Evolutionary conservation across 495 filamentous ascomycete genomes (phyloP).

Genomic region (Poronia punctata): DNA sequence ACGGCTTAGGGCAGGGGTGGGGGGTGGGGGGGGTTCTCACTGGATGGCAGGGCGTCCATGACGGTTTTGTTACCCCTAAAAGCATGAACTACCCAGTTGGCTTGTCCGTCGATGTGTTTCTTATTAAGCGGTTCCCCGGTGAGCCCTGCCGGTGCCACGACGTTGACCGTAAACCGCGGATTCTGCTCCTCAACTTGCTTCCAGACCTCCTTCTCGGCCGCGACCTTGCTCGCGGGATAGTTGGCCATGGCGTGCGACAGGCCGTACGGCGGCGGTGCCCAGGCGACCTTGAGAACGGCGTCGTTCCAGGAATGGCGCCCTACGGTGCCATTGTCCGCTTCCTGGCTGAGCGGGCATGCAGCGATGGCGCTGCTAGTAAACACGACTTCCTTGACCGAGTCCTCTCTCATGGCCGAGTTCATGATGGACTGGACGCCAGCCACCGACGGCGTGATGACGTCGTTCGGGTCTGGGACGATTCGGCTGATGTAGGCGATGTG

Average conservation of each 20-base stretch:
- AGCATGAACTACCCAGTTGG: conserved; percentile 18
- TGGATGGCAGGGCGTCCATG: conserved; percentile 16
- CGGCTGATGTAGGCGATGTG: conserved; percentile 42
- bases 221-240: conserved; percentile 46
- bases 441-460: conserved; percentile 38
- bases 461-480: conserved; percentile 31
- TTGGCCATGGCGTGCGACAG: conserved; percentile 20
- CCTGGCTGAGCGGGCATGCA: conserved; percentile 13
- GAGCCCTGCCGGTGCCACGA: conserved; percentile 38
- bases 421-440: conserved; percentile 33
- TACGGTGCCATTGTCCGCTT: conserved; percentile 24
- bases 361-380: conserved; percentile 44
- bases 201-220: conserved; percentile 45
- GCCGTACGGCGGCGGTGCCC: conserved; percentile 35
- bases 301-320: conserved; percentile 44
- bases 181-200: conserved; percentile 42
- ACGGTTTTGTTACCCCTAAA: conserved; percentile 19
- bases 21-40: conserved; percentile 12
- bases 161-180: conserved; percentile 40
- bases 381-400: conserved; percentile 45
- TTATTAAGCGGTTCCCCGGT: conserved; percentile 28
- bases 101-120: conserved; percentile 14
- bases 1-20: background rate
- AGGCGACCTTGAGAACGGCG: conserved; percentile 19
- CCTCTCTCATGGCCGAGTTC: conserved; percentile 35